A percentile compares a stretch with the other conserved stretches of the same genome.
Conservation (phyloP, 495 filamentous ascomycete species). For the Hypoxylon crocopeplum region DNA sequence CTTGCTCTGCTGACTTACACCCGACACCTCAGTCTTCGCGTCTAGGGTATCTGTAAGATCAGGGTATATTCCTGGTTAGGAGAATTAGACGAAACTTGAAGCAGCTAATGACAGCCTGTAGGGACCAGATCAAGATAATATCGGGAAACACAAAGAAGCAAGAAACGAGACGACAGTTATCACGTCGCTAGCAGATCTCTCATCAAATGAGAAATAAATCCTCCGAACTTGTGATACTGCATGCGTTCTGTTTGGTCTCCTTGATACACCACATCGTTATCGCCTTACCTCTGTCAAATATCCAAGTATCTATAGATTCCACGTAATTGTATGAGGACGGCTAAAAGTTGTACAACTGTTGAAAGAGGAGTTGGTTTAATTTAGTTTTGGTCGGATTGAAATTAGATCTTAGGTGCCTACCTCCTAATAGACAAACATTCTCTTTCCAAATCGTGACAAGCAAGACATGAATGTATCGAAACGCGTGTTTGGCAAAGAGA, state of each 20-base stretch:
- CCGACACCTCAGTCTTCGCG: too few relatives aligned
- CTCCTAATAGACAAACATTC: too few relatives aligned
- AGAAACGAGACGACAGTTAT: slow-evolving; percentile 11
- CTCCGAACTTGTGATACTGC: slow-evolving; percentile 27
- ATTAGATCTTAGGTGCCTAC: too few relatives aligned
- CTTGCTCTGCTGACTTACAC: background rate
- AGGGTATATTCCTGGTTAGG: slow-evolving; percentile 17
- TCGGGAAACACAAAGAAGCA: slow-evolving; percentile 4
- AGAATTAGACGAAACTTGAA: slow-evolving; percentile 16
- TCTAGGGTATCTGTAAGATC: slow-evolving; percentile 2
- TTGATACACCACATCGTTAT: slow-evolving; percentile 1
- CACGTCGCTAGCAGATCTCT: slow-evolving; percentile 20
- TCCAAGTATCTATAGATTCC: too few relatives aligned
- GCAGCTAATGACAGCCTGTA: slow-evolving; percentile 7
- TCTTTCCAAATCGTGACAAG: too few relatives aligned
- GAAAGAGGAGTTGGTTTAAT: too few relatives aligned
- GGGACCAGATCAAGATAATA: slow-evolving; percentile 1
- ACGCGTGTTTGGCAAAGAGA: too few relatives aligned
- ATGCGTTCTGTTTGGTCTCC: background rate
- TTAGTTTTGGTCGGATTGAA: too few relatives aligned
- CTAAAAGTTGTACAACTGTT: too few relatives aligned
- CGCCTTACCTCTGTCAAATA: too few relatives aligned
- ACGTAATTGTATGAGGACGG: too few relatives aligned
- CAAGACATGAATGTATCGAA: too few relatives aligned
- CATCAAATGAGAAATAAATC: slow-evolving; percentile 27